Base-by-base conservation (phyloP, 1,284 basidiomycete genomes). In the Melampsora americana region DNA sequence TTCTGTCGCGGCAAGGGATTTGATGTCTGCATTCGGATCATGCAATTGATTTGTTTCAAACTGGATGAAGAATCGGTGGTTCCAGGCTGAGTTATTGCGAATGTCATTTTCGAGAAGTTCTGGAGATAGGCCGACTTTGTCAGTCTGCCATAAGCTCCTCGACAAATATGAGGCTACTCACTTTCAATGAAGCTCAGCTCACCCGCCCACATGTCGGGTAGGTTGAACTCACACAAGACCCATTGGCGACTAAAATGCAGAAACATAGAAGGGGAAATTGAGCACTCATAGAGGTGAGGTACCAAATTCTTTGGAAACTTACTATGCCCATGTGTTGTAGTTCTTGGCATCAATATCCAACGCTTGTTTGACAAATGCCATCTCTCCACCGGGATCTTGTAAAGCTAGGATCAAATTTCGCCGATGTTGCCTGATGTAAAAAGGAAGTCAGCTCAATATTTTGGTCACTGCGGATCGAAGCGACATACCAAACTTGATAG, bases 51-150 rank as follows among this genome's bases (percentile, higher is more conserved):
- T 20, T 23, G 16, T 44, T 26, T 28, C 87, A 80, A 92, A 93
- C n/a, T 90, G 86, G 69, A 93, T 87, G 82, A 95, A 98, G 86
- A 93, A 98, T 30, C 95, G 89, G 85, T 98, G 96, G 82, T 95
- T 93, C 95, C 95, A 99, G 18, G 92, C 96, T 59, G 92, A 95
- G 82, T 99, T 99, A 83, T 99, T 99, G 80, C 95, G 85, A 50
- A 95, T 86, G 83, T 99, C 95, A 28, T 86, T 83, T 6, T 85
- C 85, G 32, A 98, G 83, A 85, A 97, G 87, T 73, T 83, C 82
- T 78, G 94, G 90, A 0, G n/a, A 18, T 16, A 44, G 16, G 1
- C 1, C 12, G 50, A 18, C 20, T 3, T 18, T 1, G 20, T 23
- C 48, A 23, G 48, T 26, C 61, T 26, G 6, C 7, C 44, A 42